Conservation (phyloP, 2,329 filamentous ascomycete species). For the Penicillium sp. region DNA sequence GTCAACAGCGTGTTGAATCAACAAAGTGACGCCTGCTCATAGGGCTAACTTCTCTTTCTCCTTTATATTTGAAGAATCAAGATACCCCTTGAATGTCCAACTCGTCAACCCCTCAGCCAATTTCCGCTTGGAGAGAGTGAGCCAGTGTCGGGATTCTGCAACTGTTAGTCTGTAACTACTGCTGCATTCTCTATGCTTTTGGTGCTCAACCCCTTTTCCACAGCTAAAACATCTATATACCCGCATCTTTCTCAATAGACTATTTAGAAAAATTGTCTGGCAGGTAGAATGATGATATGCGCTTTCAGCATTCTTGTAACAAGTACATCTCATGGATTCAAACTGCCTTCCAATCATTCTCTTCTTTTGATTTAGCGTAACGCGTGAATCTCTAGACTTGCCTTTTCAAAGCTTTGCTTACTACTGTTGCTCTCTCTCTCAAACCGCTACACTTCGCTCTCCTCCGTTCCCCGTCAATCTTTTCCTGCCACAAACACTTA, state of each 20-base stretch:
- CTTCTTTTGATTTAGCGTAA: not conserved
- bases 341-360: not conserved
- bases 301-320: not conserved
- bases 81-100: not conserved
- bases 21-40: not conserved
- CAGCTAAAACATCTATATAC: not conserved
- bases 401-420: not conserved
- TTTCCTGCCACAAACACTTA: not conserved
- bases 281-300: not conserved
- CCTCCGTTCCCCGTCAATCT: not conserved
- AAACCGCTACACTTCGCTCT: not conserved
- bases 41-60: not conserved
- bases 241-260: not conserved
- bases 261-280: not conserved
- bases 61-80: constrained; percentile 1
- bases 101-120: not conserved
- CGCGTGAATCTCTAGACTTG: not conserved
- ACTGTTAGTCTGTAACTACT: not conserved
- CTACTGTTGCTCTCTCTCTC: not conserved
- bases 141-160: not conserved
- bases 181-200: not conserved
- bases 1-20: constrained; percentile 9
- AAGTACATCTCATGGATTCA: not conserved
- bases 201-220: not conserved
- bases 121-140: not conserved